phyloP scores from a whole-genome alignment of 164 flowering plant species.

The Chimonanthus praecox region DNA sequence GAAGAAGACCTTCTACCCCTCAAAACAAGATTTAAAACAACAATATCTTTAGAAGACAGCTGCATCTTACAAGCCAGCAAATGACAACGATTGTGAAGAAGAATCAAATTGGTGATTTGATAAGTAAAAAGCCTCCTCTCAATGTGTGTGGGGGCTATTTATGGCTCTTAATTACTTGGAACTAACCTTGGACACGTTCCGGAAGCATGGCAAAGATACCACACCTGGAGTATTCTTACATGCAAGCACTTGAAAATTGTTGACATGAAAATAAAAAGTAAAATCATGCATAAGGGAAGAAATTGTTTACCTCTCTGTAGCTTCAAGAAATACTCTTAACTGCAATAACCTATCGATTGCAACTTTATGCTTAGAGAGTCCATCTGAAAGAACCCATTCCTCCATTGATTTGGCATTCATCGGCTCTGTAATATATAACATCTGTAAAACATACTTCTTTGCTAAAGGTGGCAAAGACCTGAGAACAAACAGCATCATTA shows the following conservation, averaged over 20 bases:
- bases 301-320: slow-evolving; percentile 49
- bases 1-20: no score
- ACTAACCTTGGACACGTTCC: no score
- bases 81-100: no score
- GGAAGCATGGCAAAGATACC: no score
- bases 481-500: slow-evolving; percentile 11
- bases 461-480: slow-evolving; percentile 94
- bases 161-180: no score
- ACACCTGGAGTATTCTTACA: background rate
- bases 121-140: no score
- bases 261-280: background rate
- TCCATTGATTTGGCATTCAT: slow-evolving; percentile 61
- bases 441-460: slow-evolving; percentile 79
- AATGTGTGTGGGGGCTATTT: no score
- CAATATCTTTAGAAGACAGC: no score
- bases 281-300: background rate
- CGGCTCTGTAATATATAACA: slow-evolving; percentile 66
- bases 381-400: slow-evolving; percentile 89
- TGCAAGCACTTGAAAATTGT: background rate
- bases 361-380: slow-evolving; percentile 73
- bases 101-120: no score
- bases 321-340: slow-evolving; percentile 58
- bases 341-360: slow-evolving; percentile 83
- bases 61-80: no score
- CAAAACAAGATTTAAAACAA: no score